These are phyloP conservation scores for Saccharomyces hybrid DNA, from an alignment of 1,139 yeast species.

Conservation along the genomic window DNA sequence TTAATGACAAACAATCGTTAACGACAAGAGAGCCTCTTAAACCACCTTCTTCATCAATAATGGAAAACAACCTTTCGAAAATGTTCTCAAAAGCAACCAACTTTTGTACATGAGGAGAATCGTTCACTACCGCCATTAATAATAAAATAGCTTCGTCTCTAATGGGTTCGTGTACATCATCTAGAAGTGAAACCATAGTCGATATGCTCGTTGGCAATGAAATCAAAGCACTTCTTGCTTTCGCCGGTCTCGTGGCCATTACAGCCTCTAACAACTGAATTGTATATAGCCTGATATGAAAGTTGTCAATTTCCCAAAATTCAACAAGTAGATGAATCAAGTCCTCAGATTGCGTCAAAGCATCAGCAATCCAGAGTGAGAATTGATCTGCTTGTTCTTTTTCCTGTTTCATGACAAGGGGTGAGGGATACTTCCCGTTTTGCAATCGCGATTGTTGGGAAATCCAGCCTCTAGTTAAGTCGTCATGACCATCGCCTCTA, in stretches of 20 bases:
- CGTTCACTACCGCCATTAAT: slow-evolving; percentile 75
- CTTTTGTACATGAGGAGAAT: slow-evolving; percentile 82
- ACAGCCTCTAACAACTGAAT: slow-evolving; percentile 81
- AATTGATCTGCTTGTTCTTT: slow-evolving; percentile 61
- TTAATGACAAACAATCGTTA: slow-evolving; percentile 76
- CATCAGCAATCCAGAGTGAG: slow-evolving; percentile 93
- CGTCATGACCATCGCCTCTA: slow-evolving; percentile 51
- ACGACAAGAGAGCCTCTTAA: slow-evolving; percentile 84
- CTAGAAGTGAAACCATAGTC: slow-evolving; percentile 58
- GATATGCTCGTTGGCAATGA: slow-evolving; percentile 76
- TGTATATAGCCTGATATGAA: slow-evolving; percentile 72
- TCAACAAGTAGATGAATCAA: slow-evolving; percentile 53
- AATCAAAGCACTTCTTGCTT: slow-evolving; percentile 68
- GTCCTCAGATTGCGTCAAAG: slow-evolving; percentile 64
- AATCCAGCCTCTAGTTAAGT: slow-evolving; percentile 54
- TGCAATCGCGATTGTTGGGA: slow-evolving; percentile 70
- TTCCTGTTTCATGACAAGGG: slow-evolving; percentile 54
- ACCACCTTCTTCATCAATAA: slow-evolving; percentile 84
- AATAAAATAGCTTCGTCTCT: slow-evolving; percentile 80
- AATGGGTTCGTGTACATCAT: slow-evolving; percentile 78
- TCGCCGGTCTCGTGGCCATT: slow-evolving; percentile 64
- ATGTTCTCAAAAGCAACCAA: slow-evolving; percentile 92
- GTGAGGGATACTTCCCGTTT: slow-evolving; percentile 82
- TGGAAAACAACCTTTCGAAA: slow-evolving; percentile 69
- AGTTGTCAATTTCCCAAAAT: slow-evolving; percentile 53